Evolutionary conservation across 441 rosid genomes (phyloP), one percentile per base, ranked within the genome.

Genomic region (Corymbia citriodora): DNA sequence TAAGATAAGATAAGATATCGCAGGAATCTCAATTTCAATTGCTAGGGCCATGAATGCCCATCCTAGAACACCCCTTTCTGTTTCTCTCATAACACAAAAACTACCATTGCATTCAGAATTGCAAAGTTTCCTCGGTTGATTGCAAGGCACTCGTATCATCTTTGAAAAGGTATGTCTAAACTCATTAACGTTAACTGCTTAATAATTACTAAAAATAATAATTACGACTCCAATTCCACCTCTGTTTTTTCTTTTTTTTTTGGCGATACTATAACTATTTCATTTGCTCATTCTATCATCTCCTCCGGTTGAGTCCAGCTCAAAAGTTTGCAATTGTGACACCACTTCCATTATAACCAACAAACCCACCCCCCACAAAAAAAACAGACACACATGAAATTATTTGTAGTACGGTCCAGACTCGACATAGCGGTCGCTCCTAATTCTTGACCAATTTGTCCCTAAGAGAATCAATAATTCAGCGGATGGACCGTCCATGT

Each of bases 401-500:
- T 68, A 68, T 31, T 31, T 68, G 23, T 17, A 31, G 45, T 31
- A 31, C 79, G 25, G 79, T 70, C 25, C 79, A 9, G 45, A 17
- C 79, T 33, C 1, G 79, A 68, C 45, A 33, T 17, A 4, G 79
- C 19, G 40, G 45, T 70, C 3, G 0, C 13, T 17, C 0, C 79
- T 10, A 17, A 17, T 4, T 68, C 79, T 68, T 17, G 45, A 68
- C 79, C 45, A 68, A 31, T 8, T 4, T 9, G 79, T 68, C 45
- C 79, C 79, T 17, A 33, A n/a, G 8, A 70, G 45, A 31, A 31
- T 33, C 23, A 17, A 31, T 68, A 31, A 68, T 68, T 68, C 23
- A 1, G 0, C 0, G 7, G 25, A 17, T 33, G 11, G 45, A 33
- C 25, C 6, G 0, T 70, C 23, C 1, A 16, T 0, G 45, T 70